Conservation (phyloP, 495 filamentous ascomycete genomes). For the Penicillium steckii region DNA sequence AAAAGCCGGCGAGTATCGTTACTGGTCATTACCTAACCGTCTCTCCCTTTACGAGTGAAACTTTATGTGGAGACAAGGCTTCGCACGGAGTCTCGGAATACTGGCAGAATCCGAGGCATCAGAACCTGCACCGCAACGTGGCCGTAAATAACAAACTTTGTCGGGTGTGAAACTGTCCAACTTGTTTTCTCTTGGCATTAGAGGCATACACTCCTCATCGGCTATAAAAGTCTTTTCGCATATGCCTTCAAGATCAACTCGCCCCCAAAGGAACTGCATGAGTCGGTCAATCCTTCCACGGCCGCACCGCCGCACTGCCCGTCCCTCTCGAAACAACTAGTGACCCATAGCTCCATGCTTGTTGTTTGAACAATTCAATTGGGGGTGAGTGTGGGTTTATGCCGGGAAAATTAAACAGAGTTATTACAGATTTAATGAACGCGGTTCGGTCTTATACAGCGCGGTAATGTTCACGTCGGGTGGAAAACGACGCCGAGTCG, state of each 20-base stretch:
- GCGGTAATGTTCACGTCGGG: background rate
- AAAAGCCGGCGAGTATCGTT: background rate
- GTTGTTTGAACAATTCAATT: background rate
- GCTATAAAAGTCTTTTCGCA: background rate
- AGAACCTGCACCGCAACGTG: slow-evolving; percentile 9
- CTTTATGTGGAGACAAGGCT: background rate
- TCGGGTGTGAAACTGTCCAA: background rate
- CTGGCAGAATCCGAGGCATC: background rate
- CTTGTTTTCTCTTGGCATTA: background rate
- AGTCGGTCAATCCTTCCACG: background rate
- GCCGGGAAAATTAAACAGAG: background rate
- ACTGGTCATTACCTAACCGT: background rate
- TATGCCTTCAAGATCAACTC: no score
- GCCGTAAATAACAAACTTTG: background rate
- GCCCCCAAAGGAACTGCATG: background rate
- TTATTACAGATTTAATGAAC: background rate
- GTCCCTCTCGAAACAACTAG: background rate
- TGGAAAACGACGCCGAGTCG: no score
- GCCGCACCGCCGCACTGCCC: background rate
- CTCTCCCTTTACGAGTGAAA: background rate
- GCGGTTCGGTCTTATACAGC: background rate
- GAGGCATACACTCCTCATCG: background rate
- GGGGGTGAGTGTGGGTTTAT: background rate
- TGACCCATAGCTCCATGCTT: background rate
- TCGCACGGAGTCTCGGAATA: background rate